A percentile compares a stretch with the other conserved stretches of the same genome.
Evolutionary conservation across 345 rosid species (phyloP).

Genomic region (Hibiscus tridactylites): DNA sequence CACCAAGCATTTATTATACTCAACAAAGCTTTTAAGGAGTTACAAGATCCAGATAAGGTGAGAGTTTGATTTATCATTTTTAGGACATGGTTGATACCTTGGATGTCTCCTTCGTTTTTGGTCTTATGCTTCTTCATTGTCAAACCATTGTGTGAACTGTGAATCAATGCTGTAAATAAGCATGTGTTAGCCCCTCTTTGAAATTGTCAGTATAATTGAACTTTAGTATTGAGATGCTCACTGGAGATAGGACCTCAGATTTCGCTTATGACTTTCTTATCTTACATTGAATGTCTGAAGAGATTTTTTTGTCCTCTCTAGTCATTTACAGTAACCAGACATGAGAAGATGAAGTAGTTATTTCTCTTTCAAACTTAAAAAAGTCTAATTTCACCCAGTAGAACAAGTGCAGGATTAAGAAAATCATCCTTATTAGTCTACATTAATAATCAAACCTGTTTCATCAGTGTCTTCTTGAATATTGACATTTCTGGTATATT

Average conservation of each 20-base stretch:
- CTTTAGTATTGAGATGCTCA: not conserved
- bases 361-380: no score
- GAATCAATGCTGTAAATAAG: not conserved
- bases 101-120: not conserved
- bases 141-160: not conserved
- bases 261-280: no score
- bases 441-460: no score
- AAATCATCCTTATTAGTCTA: no score
- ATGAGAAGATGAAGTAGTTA: no score
- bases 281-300: no score
- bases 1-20: conserved; percentile 74
- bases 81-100: not conserved
- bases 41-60: conserved; percentile 95
- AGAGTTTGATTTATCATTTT: not conserved
- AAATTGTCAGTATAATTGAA: not conserved
- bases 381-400: no score
- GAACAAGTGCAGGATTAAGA: no score
- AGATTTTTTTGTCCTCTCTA: no score
- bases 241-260: not conserved
- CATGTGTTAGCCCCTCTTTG: not conserved
- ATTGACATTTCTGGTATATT: not conserved
- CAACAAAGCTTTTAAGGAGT: conserved; percentile 82
- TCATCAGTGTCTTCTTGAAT: not conserved
- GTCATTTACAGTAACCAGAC: no score
- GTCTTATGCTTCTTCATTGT: not conserved